Percentiles rank a stretch among this genome's conserved stretches.
These are phyloP conservation scores for Hanseniaspora uvarum DNA, from an alignment of 1,139 yeast species.

Conservation along the genomic window DNA sequence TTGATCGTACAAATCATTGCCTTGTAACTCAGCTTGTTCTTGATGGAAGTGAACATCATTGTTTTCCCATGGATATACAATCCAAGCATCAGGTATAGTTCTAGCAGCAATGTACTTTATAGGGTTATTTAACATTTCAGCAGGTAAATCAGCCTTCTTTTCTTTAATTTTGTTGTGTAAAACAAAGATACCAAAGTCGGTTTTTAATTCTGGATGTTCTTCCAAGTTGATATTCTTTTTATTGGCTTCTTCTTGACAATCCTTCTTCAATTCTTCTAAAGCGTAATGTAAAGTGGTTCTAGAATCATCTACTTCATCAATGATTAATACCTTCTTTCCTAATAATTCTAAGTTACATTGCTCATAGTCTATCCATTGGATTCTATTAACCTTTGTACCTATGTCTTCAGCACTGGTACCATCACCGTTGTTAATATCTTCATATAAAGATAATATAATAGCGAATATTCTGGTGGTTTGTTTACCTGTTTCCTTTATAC, in stretches of 20 bases:
- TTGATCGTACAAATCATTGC: constrained; percentile 38
- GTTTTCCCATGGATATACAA: constrained; percentile 97
- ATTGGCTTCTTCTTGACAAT: constrained; percentile 42
- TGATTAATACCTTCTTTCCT: constrained; percentile 51
- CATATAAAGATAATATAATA: constrained; percentile 52
- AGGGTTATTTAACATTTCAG: constrained; percentile 35
- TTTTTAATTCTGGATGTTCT: constrained; percentile 36
- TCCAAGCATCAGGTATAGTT: constrained; percentile 87
- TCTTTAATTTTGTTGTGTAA: constrained; percentile 86
- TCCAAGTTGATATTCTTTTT: constrained; percentile 35
- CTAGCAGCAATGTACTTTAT: constrained; percentile 78
- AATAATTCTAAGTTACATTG: constrained; percentile 41
- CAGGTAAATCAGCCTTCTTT: constrained; percentile 62
- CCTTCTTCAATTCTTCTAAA: constrained; percentile 46
- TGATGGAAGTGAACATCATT: constrained; percentile 83
- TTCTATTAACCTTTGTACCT: constrained; percentile 52
- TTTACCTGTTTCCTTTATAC: constrained; percentile 44
- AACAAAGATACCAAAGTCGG: constrained; percentile 81
- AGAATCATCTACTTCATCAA: constrained; percentile 63
- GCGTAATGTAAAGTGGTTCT: constrained; percentile 59
- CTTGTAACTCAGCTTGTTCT: constrained; percentile 68
- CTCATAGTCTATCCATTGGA: constrained; percentile 61
- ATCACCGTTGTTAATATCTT: constrained; percentile 39
- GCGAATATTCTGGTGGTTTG: constrained; percentile 58
- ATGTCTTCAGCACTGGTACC: constrained; percentile 39